Evolutionary conservation across 2,329 filamentous ascomycete species (phyloP).

Genomic region (Xylariaceae sp.): DNA sequence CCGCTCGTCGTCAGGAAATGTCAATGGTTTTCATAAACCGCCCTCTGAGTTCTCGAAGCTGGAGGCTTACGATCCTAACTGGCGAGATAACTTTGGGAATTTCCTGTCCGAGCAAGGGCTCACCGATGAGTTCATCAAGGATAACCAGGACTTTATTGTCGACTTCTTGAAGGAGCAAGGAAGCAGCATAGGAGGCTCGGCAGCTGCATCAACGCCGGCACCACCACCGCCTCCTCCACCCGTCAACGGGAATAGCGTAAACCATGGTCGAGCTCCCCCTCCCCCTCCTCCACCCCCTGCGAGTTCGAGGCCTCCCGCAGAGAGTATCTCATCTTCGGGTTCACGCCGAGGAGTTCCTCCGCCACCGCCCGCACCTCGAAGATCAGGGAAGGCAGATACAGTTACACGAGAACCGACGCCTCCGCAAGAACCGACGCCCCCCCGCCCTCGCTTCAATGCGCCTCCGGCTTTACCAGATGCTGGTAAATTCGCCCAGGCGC

Average conservation of each 20-base stretch:
- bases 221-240: constrained; percentile 30
- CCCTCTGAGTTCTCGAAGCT: constrained; percentile 53
- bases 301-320: constrained; percentile 21
- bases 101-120: constrained; percentile 55
- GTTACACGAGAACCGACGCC: constrained; percentile 42
- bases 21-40: constrained; percentile 34
- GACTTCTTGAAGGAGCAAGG: constrained; percentile 55
- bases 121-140: constrained; percentile 58
- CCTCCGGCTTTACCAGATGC: constrained; percentile 86
- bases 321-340: constrained; percentile 27
- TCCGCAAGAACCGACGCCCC: constrained; percentile 64
- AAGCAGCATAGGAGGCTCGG: constrained; percentile 30
- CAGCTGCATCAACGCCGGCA: constrained; percentile 33
- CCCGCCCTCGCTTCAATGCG: constrained; percentile 66
- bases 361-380: constrained; percentile 51
- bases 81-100: constrained; percentile 59
- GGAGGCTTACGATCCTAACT: constrained; percentile 57
- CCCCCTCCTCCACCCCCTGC: constrained; percentile 29
- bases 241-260: constrained; percentile 26
- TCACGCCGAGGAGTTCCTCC: constrained; percentile 39
- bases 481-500: constrained; percentile 68
- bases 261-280: constrained; percentile 33
- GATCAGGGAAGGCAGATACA: constrained; percentile 46
- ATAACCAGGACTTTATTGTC: constrained; percentile 62
- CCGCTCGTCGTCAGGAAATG: constrained; percentile 34